A percentile compares a stretch with the other conserved stretches of the same genome.
phyloP scores from a whole-genome alignment of 106 monocot genomes.

The Xerophyta viscosa region DNA sequence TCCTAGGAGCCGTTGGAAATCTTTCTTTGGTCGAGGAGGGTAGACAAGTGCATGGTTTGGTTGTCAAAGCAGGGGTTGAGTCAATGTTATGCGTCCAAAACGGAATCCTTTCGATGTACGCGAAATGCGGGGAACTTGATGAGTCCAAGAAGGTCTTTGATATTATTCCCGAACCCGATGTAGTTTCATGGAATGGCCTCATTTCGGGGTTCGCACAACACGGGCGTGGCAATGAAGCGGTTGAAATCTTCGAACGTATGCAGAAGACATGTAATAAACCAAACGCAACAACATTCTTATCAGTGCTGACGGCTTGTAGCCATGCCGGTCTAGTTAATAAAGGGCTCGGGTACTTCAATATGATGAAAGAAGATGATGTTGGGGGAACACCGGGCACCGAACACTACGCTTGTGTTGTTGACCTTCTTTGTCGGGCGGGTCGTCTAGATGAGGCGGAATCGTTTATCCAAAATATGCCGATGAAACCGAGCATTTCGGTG shows the following conservation, averaged over 20 bases:
- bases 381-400: slow-evolving; percentile 6
- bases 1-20: slow-evolving; percentile 27
- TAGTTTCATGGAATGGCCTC: slow-evolving; percentile 54
- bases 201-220: slow-evolving; percentile 39
- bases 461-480: slow-evolving; percentile 35
- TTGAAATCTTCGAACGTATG: slow-evolving; percentile 46
- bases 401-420: slow-evolving; percentile 61
- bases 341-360: slow-evolving; percentile 28
- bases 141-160: slow-evolving; percentile 30
- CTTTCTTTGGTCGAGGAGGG: slow-evolving; percentile 37
- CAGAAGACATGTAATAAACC: slow-evolving; percentile 12
- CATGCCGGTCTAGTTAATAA: slow-evolving; percentile 41
- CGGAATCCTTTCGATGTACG: slow-evolving; percentile 49
- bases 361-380: slow-evolving; percentile 18
- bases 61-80: slow-evolving; percentile 26
- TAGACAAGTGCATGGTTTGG: slow-evolving; percentile 45
- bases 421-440: slow-evolving; percentile 52
- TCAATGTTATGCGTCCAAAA: slow-evolving; percentile 33
- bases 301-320: slow-evolving; percentile 49
- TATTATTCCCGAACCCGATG: slow-evolving; percentile 26
- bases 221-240: slow-evolving; percentile 34
- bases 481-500: slow-evolving; percentile 31
- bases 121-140: slow-evolving; percentile 35
- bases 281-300: slow-evolving; percentile 25
- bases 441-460: slow-evolving; percentile 29